phyloP scores from a whole-genome alignment of 2,329 filamentous ascomycete genomes.

The Phyllosticta citribraziliensis region DNA sequence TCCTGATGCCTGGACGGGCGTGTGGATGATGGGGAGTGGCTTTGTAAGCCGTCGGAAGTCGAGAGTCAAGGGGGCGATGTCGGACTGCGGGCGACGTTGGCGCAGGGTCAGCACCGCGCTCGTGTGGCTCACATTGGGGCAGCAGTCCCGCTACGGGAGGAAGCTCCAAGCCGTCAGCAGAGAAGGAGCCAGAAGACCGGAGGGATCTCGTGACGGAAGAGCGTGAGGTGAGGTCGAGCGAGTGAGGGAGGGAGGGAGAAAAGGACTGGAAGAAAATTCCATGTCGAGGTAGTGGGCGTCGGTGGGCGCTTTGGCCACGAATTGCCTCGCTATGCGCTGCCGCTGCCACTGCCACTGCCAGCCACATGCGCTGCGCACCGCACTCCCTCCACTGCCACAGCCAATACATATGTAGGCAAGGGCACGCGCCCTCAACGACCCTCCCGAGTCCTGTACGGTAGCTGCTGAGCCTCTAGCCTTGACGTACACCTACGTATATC shows the following conservation, averaged over 20 bases:
- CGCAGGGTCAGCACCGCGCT: conserved; percentile 3
- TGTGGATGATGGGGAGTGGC: neutral
- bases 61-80: conserved; percentile 3
- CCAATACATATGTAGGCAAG: neutral
- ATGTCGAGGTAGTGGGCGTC: neutral
- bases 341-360: no score
- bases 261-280: neutral
- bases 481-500: neutral
- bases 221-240: neutral
- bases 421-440: neutral
- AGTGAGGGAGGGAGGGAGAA: neutral
- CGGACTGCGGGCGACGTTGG: neutral
- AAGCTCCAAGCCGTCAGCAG: neutral
- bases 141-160: neutral
- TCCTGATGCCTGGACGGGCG: neutral
- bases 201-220: conserved; percentile 2
- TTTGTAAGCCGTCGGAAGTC: conserved; percentile 8
- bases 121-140: conserved; percentile 7
- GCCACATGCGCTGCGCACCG: no score
- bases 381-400: no score
- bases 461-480: neutral
- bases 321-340: no score
- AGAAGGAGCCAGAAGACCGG: neutral
- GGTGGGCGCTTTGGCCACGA: no score
- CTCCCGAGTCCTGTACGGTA: no score